Conservation (phyloP, 192 early-diverging fungal genomes). For the Coemansia furcata region DNA sequence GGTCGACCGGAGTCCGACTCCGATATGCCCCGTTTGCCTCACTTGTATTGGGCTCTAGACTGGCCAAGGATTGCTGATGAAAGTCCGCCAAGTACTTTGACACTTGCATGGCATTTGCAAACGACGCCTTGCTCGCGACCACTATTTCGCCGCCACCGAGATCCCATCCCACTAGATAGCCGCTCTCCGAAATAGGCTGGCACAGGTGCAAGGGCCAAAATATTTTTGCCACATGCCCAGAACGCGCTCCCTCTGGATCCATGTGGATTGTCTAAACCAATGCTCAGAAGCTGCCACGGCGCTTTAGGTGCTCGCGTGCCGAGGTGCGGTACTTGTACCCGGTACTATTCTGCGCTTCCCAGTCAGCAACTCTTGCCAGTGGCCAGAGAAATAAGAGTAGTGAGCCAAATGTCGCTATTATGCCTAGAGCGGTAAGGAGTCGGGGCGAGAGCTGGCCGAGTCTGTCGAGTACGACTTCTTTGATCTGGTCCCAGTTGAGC, state of each 20-base stretch:
- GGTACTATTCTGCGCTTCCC: conserved; percentile 34
- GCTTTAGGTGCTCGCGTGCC: conserved; percentile 51
- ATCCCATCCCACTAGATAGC: conserved; percentile 48
- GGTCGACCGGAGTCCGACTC: background rate
- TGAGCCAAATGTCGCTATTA: conserved; percentile 16
- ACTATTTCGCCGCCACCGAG: conserved; percentile 34
- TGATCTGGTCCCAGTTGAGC: conserved; percentile 51
- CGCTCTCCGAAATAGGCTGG: conserved; percentile 27
- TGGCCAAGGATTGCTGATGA: background rate
- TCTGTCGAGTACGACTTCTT: conserved; percentile 31
- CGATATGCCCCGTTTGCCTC: background rate
- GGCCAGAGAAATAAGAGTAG: conserved; percentile 43
- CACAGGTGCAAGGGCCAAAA: conserved; percentile 45
- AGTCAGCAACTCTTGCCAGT: conserved; percentile 47
- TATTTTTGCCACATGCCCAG: conserved; percentile 31
- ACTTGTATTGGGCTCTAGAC: background rate
- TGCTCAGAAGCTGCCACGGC: conserved; percentile 52
- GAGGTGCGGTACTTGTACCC: conserved; percentile 46
- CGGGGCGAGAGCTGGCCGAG: conserved; percentile 42
- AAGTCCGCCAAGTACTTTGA: conserved; percentile 24
- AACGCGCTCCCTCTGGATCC: background rate
- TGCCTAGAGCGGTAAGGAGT: conserved; percentile 23
- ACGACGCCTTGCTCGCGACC: conserved; percentile 35
- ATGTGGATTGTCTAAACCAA: background rate
- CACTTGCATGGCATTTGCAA: conserved; percentile 39